Percentiles rank a stretch among this genome's conserved stretches.
These are phyloP conservation scores for Eremothecium sinecaudum DNA, from an alignment of 1,139 yeast genomes.

Conservation along the genomic window DNA sequence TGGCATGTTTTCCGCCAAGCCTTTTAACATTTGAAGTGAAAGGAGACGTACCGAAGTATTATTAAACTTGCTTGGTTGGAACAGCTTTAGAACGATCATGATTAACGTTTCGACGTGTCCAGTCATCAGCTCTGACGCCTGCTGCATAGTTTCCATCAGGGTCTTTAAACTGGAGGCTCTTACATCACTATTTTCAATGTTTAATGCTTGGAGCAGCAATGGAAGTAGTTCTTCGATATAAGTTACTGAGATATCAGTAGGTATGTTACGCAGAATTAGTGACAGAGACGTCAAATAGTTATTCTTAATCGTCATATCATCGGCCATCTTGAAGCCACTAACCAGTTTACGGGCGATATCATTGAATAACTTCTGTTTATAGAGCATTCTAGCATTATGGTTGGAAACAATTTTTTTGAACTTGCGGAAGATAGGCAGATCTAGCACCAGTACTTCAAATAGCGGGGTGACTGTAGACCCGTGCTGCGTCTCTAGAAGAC, in stretches of 20 bases:
- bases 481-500: constrained; percentile 30
- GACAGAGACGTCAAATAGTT: constrained; percentile 59
- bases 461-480: constrained; percentile 40
- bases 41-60: constrained; percentile 44
- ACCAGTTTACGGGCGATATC: constrained; percentile 44
- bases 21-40: constrained; percentile 48
- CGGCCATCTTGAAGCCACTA: constrained; percentile 30
- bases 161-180: constrained; percentile 52
- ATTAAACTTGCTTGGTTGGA: constrained; percentile 26
- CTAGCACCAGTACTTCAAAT: constrained; percentile 57
- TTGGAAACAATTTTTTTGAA: constrained; percentile 43
- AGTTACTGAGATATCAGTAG: constrained; percentile 49
- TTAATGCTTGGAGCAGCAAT: constrained; percentile 56
- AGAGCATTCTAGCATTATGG: constrained; percentile 53
- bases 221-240: constrained; percentile 62
- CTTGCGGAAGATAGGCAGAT: constrained; percentile 50
- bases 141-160: constrained; percentile 44
- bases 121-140: constrained; percentile 42
- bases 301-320: constrained; percentile 31
- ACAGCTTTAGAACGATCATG: constrained; percentile 42
- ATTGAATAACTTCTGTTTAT: constrained; percentile 71
- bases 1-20: constrained; percentile 35
- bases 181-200: constrained; percentile 41
- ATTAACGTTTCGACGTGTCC: constrained; percentile 49
- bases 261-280: constrained; percentile 54